Base-by-base conservation (phyloP, 1,284 basidiomycete genomes). In the Malassezia vespertilionis region DNA sequence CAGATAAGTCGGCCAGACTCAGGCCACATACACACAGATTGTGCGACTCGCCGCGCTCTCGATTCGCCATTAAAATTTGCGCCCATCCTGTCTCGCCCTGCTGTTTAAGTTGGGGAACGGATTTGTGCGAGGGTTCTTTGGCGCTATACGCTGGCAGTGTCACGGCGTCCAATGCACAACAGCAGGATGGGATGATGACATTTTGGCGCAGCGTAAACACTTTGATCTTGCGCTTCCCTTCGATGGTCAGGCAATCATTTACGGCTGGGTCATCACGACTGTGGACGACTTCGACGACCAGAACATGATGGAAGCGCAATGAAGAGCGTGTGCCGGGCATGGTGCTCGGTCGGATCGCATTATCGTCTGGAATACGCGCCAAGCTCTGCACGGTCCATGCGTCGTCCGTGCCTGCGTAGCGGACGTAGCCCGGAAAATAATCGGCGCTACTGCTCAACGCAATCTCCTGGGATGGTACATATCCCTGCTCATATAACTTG, bases 21-120 rank as follows among this genome's bases (percentile, higher is more conserved):
- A 63, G 61, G 14, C 67, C 67, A 47, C 67, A 70, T n/a, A 70
- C 67, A 38, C 67, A 70, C 47, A 61, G 60, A 21, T 67, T 54
- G 42, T 70, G 67, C 6, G 40, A 47, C 22, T 56, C 47, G 4
- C 63, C 65, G 15, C 32, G 35, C n/a, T 58, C 54, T n/a, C 52
- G 46, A 5, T 50, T 55, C 2, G 60, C 51, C 7, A 59, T 61
- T 26, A 56, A 55, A 7, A 52, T 34, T 10, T 52, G 32, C 35
- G 57, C 53, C 26, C 48, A 51, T 34, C 46, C 20, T 41, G 46
- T 3, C 27, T 31, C 18, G 39, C 36, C 37, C 28, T 32, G 32
- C 9, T 40, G 32, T 17, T 49, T 49, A n/a, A 43, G 35, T 38
- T 34, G 38, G 21, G 44, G 40, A 18, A 41, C 28, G 9, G 28